These are phyloP conservation scores for Dictyostelium citrinum DNA, from an alignment of 78 protist genomes.

Conservation along the genomic window DNA sequence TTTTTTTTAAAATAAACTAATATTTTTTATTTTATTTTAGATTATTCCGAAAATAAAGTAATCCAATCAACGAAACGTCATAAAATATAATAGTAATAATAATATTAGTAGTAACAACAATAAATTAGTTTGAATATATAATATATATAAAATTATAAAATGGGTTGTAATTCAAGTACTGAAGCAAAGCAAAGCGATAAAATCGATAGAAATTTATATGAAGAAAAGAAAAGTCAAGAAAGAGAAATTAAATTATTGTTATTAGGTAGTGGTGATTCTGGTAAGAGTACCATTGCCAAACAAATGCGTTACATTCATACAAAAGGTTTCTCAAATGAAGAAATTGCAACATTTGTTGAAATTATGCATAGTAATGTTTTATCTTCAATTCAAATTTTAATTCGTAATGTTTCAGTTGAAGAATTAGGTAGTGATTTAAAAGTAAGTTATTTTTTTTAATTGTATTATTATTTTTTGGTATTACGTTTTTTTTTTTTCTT, in stretches of 20 bases:
- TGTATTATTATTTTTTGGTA: too few relatives aligned
- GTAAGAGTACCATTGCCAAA: slow-evolving; percentile 95
- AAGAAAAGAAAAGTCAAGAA: neutral
- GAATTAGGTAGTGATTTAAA: neutral
- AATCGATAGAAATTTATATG: slow-evolving; percentile 33
- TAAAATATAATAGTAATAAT: neutral
- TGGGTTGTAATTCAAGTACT: slow-evolving; percentile 52
- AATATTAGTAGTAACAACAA: neutral
- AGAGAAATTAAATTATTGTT: slow-evolving; percentile 60
- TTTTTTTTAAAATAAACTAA: neutral
- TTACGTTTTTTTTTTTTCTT: too few relatives aligned
- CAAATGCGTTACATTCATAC: slow-evolving; percentile 92
- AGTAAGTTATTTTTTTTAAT: neutral
- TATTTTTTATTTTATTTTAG: neutral
- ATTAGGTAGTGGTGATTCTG: slow-evolving; percentile 93
- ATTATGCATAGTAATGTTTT: slow-evolving; percentile 85
- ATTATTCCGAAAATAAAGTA: neutral
- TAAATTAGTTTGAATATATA: neutral
- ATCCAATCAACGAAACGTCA: neutral
- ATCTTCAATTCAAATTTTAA: slow-evolving; percentile 65
- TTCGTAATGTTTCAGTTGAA: neutral
- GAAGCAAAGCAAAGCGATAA: neutral
- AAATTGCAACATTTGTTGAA: slow-evolving; percentile 64
- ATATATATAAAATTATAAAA: neutral
- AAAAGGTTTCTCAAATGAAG: slow-evolving; percentile 88